A percentile compares a stretch with the other conserved stretches of the same genome.
Conservation (phyloP, 2,329 filamentous ascomycete genomes). For the Meredithiella fracta region DNA sequence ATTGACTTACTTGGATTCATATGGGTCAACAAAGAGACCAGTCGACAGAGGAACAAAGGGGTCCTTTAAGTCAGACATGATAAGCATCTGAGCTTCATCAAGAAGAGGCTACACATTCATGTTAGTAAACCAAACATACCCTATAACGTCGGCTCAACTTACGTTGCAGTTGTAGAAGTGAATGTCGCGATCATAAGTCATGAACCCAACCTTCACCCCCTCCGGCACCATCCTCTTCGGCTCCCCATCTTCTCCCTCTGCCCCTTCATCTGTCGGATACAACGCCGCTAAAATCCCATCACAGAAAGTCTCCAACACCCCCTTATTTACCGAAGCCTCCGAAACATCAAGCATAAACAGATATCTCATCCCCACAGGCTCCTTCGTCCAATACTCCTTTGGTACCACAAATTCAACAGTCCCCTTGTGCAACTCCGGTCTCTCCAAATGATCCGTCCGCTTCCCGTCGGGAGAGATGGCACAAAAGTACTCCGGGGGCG, state of each 20-base stretch:
- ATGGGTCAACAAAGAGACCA: constrained; percentile 85
- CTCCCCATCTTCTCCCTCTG: constrained; percentile 33
- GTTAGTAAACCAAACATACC: constrained; percentile 15
- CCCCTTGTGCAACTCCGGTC: constrained; percentile 76
- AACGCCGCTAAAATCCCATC: constrained; percentile 73
- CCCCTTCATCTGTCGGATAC: constrained; percentile 45
- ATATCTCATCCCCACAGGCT: constrained; percentile 74
- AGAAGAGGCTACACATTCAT: constrained; percentile 41
- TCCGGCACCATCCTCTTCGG: constrained; percentile 46
- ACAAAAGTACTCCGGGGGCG: constrained; percentile 78
- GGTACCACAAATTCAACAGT: constrained; percentile 95
- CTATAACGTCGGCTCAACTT: constrained; percentile 23
- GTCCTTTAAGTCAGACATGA: constrained; percentile 94
- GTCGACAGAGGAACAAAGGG: constrained; percentile 86
- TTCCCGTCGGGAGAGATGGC: constrained; percentile 76
- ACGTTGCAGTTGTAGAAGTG: constrained; percentile 94
- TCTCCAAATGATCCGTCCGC: constrained; percentile 71
- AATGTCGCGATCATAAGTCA: constrained; percentile 91
- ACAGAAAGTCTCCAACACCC: constrained; percentile 79
- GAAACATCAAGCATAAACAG: constrained; percentile 89
- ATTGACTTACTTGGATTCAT: constrained; percentile 54
- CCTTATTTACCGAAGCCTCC: constrained; percentile 78
- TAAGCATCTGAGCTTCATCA: constrained; percentile 89
- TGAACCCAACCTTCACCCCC: constrained; percentile 79
- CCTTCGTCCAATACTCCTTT: constrained; percentile 96